Base-by-base conservation (phyloP, 2,329 filamentous ascomycete species). In the Zymoseptoria tritici region DNA sequence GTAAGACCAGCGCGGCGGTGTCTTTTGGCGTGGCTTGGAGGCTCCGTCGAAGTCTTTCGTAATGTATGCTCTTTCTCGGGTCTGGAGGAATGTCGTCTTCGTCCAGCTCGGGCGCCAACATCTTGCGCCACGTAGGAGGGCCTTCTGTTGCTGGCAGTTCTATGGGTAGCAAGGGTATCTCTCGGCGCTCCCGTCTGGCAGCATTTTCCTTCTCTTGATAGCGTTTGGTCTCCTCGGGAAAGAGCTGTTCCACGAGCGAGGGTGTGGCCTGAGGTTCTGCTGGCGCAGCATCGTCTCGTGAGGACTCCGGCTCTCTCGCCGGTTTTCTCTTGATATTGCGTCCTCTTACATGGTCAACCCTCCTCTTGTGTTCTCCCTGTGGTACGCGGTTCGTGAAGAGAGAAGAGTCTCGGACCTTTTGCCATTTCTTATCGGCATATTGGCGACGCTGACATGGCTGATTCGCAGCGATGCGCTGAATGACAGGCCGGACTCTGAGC, bases 1-100 rank as follows among this genome's bases (percentile, higher is more conserved):
- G 77, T 46, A 91, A 74, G 50, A 86, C 77, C 49, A 92, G 77
- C 67, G 77, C 72, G 1, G 74, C 74, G 5, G 73, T 68, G 63
- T 66, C 55, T 68, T 63, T n/a, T 66, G 57, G 21, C 19, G 13
- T 52, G 19, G 51, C 56, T 21, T 13, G 31, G 22, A 24, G 20
- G 36, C 36, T 46, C 6, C 13, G 36, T 46, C 16, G 11, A 16
- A 46, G 36, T 6, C 2, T 7, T 16, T 46, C 13, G 13, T 46
- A 46, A 16, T 11, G 13, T 24, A 26, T 46, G 22, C 36, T 16
- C 36, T 46, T 46, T 11, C 16, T 46, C 21, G 53, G 29, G 7
- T 55, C 53, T 21, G 29, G 7, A 29, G 26, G 24, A 19, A 36
- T 26, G 5, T 46, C n/a, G 21, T 58, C 13, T 29, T 29, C 26